Base-by-base conservation (phyloP, 1,284 basidiomycete species). In the Melampsora americana region DNA sequence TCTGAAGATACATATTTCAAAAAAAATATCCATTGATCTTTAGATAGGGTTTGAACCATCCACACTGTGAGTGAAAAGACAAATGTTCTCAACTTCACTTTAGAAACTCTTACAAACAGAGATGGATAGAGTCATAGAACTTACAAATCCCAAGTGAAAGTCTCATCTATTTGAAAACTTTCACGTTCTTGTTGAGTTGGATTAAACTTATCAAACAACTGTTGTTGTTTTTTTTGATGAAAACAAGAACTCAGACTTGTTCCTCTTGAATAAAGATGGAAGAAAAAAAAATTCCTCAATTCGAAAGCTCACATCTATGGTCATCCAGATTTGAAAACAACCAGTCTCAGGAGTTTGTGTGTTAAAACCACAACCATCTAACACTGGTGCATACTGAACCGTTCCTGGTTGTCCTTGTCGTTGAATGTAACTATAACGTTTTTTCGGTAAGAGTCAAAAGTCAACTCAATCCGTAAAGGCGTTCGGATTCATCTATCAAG, bases 391-490 rank as follows among this genome's bases (percentile, higher is more conserved):
- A 32, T 28, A 61, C 26, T 28, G n/a, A 6, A 61, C 60, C 5
- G 60, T 61, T 5, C 18, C 28, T 61, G 60, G 60, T 61, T 61
- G 5, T 20, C 60, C 60, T 32, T 61, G 23, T 61, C 60, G 60
- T 26, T 61, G 60, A 18, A 61, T 32, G n/a, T 61, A 61, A 2
- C 60, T 60, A 28, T 16, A 18, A 60, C 11, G 3, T 14, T 20
- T 23, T 61, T 16, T 26, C 60, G 60, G n/a, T n/a, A n/a, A n/a
- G n/a, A n/a, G n/a, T n/a, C n/a, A n/a, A n/a, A n/a, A n/a, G n/a
- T n/a, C n/a, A n/a, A n/a, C n/a, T n/a, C n/a, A n/a, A n/a, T n/a
- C n/a, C n/a, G n/a, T n/a, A n/a, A n/a, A n/a, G n/a, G n/a, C n/a
- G n/a, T 60, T 60, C 9, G 26, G 26, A 28, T 23, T 23, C 14